Evolutionary conservation across 2,329 filamentous ascomycete genomes (phyloP), one percentile per base, ranked within the genome.

Genomic region (Diaporthe aspalathi): DNA sequence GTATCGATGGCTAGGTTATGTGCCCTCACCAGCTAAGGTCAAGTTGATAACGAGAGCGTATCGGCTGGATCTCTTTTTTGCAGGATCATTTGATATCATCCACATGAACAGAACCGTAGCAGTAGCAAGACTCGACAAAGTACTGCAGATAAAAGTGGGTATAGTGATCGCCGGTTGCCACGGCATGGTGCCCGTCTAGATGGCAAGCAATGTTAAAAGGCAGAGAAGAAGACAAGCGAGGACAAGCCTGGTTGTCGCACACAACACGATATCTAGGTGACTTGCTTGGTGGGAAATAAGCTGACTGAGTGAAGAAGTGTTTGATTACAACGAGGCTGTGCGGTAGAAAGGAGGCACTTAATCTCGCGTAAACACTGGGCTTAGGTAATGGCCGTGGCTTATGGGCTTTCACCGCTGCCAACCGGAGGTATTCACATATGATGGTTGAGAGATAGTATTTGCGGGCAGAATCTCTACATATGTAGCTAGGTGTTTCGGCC

Each of bases 31-130:
- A 32, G 71, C 40, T 17, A 69, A 60, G 43, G 67, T 67, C 57
- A 72, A 47, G 22, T 72, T 72, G 35, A 72, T 38, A 12, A 72
- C 68, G 9, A 72, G 67, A n/a, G 71, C 67, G 22, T 72, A 68
- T 35, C 71, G 71, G 20, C 66, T 32, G 17, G 68, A 66, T 9
- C 70, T 71, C 17, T 45, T 72, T n/a, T 72, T 57, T n/a, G 56
- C 50, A 1, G 63, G 45, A 43, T 67, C 68, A 11, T 47, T 40
- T 5, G 71, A 72, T 16, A 62, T 22, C 54, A 67, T 24, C 71
- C 71, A 72, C 32, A 72, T 35, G 20, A 71, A 27, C 45, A 72
- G 29, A n/a, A 72, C 71, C 20, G 53, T 12, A 12, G 60, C 71
- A 3, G 71, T 72, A 32, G 71, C 43, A 45, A 53, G 35, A 53